phyloP scores from a whole-genome alignment of 2,329 filamentous ascomycete genomes.

The Pochonia chlamydosporia region DNA sequence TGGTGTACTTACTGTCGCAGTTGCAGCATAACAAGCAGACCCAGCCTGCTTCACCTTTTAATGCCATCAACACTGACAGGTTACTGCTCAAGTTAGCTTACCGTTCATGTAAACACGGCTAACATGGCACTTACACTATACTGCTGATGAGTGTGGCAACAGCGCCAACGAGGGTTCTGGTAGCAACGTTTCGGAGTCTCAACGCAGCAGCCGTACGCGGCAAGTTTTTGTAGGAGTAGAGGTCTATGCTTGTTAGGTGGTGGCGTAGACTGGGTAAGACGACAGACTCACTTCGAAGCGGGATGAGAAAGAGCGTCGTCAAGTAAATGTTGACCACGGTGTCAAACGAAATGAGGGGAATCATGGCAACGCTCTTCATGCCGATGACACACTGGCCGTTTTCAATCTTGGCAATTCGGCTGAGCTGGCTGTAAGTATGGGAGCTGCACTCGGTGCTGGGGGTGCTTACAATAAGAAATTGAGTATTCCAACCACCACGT shows the following conservation, averaged over 20 bases:
- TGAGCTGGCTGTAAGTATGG: slow-evolving; percentile 16
- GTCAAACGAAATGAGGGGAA: slow-evolving; percentile 57
- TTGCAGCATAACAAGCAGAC: slow-evolving; percentile 62
- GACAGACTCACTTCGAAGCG: slow-evolving; percentile 42
- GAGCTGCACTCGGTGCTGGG: not conserved
- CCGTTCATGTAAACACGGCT: not conserved
- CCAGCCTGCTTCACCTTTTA: slow-evolving; percentile 59
- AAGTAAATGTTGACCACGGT: slow-evolving; percentile 57
- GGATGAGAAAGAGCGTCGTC: slow-evolving; percentile 54
- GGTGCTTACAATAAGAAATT: slow-evolving; percentile 54
- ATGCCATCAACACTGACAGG: slow-evolving; percentile 49
- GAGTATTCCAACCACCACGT: slow-evolving; percentile 42
- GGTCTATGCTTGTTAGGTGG: slow-evolving; percentile 29
- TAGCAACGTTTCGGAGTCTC: slow-evolving; percentile 44
- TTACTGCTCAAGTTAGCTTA: slow-evolving; percentile 36
- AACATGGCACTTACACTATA: slow-evolving; percentile 39
- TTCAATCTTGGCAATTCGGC: slow-evolving; percentile 51
- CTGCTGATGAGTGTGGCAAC: slow-evolving; percentile 51
- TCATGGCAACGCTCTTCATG: slow-evolving; percentile 51
- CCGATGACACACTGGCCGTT: slow-evolving; percentile 55
- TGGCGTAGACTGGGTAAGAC: too few species aligned
- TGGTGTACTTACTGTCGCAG: slow-evolving; percentile 45
- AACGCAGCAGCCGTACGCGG: slow-evolving; percentile 33
- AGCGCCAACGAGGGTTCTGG: slow-evolving; percentile 54
- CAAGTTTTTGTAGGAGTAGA: slow-evolving; percentile 48